Evolutionary conservation across 1,139 yeast genomes (phyloP), one percentile per base, ranked within the genome.

Genomic region (Geotrichum histeridarum): DNA sequence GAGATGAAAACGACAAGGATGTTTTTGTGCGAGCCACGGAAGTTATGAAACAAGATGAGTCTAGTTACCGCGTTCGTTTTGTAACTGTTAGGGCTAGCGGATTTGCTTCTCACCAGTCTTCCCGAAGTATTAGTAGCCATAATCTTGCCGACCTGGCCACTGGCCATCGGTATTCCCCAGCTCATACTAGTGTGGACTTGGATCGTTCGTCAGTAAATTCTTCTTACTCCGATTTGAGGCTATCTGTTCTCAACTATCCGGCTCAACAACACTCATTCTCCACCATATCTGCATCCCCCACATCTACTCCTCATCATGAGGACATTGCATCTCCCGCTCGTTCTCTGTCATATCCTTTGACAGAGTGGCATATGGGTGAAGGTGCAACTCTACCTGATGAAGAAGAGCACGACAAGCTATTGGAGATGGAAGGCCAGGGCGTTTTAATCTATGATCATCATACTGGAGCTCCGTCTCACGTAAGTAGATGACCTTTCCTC

Each of bases 371-470:
- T n/a, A 9, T 9, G n/a, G 43, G 43, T 6, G 11, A 27, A 14
- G 33, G 14, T 42, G 30, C 32, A 9, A 42, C 27, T 27, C 5
- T 42, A 5, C 31, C 32, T 5, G 35, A 27, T 6, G 31, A 44
- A 36, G 31, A 8, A 31, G 44, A 42, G n/a, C 12, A 17, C 9
- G 44, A 42, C 32, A 15, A 54, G n/a, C 46, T 58, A 61, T 49
- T 71, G 67, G 94, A 88, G 63, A 72, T 93, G 43, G 99, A 91
- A 67, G 98, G 96, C 0, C 97, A 91, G 65, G 99, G 99, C 5
- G 85, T 93, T n/a, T 70, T 93, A 37, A 85, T 93, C n/a, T 87
- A 83, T 61, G 86, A 86, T 63, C 70, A 77, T 2, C 72, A 74
- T 50, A 74, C 82, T 0, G 75, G 76, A 11, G 69, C 77, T 14